Percentiles rank a stretch among this genome's conserved stretches.
Evolutionary conservation across 1,284 basidiomycete species (phyloP).

Genomic region (Kalmanozyma brasiliensis): DNA sequence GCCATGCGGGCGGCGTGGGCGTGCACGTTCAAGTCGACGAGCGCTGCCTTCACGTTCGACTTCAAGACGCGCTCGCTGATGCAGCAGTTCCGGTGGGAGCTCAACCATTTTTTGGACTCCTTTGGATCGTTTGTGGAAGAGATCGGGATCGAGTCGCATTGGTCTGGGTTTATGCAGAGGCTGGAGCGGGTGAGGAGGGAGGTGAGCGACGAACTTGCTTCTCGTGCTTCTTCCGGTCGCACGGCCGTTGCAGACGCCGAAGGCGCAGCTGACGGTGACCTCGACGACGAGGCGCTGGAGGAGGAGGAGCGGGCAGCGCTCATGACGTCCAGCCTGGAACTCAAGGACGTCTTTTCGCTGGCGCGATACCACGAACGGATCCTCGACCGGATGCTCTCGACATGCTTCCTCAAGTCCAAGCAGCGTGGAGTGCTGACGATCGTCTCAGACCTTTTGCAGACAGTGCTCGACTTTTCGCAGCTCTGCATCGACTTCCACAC

Average conservation of each 20-base stretch:
- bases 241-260: background rate
- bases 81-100: conserved; percentile 36
- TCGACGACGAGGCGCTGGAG: conserved; percentile 32
- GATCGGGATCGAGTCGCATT: conserved; percentile 36
- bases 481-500: conserved; percentile 35
- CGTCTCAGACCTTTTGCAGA: conserved; percentile 35
- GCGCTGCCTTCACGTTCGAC: conserved; percentile 35
- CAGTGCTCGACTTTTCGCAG: conserved; percentile 42
- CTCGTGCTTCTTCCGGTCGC: background rate
- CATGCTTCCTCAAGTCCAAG: conserved; percentile 46
- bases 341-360: conserved; percentile 57
- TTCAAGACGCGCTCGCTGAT: conserved; percentile 19
- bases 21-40: conserved; percentile 28
- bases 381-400: conserved; percentile 51
- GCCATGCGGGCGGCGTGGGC: conserved; percentile 37
- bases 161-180: conserved; percentile 35
- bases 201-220: conserved; percentile 28
- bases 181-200: conserved; percentile 28
- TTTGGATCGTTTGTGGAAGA: conserved; percentile 37
- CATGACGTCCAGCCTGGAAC: conserved; percentile 28
- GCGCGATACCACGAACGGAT: conserved; percentile 52
- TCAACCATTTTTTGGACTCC: conserved; percentile 28
- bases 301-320: conserved; percentile 32
- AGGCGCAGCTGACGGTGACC: conserved; percentile 21
- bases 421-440: conserved; percentile 24